Conservation (phyloP, 768 basidiomycete genomes). For the Lactarius quietus region DNA sequence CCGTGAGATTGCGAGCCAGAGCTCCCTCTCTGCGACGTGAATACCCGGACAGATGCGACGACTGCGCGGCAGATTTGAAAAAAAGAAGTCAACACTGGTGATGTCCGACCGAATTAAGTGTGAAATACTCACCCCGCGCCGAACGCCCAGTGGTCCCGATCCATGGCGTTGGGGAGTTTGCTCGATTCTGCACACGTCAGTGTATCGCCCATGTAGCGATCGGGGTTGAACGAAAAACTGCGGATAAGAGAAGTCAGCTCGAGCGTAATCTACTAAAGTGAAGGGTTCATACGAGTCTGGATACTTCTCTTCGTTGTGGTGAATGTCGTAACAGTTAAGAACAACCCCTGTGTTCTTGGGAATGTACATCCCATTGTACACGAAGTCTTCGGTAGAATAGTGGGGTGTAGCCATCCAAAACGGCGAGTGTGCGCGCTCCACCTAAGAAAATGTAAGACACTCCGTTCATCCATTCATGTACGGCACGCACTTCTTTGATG, state of each 20-base stretch:
- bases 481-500: constrained; percentile 29
- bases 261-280: constrained; percentile 10
- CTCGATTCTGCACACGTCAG: constrained; percentile 42
- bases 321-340: constrained; percentile 31
- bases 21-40: constrained; percentile 44
- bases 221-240: constrained; percentile 38
- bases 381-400: constrained; percentile 32
- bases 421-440: constrained; percentile 29
- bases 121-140: constrained; percentile 41
- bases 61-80: constrained; percentile 17
- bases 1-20: constrained; percentile 43
- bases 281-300: constrained; percentile 38
- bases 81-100: background rate
- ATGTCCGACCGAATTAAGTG: background rate
- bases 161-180: constrained; percentile 39
- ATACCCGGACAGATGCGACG: constrained; percentile 44
- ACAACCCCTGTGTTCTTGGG: constrained; percentile 32
- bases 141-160: constrained; percentile 52
- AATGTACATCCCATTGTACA: constrained; percentile 32
- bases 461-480: background rate
- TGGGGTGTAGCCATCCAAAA: constrained; percentile 35
- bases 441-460: constrained; percentile 17
- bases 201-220: constrained; percentile 42
- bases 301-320: constrained; percentile 35
- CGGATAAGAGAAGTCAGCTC: background rate